Evolutionary conservation across 768 basidiomycete species (phyloP), one percentile per base, ranked within the genome.

Genomic region (Dacryopinax spathularia): DNA sequence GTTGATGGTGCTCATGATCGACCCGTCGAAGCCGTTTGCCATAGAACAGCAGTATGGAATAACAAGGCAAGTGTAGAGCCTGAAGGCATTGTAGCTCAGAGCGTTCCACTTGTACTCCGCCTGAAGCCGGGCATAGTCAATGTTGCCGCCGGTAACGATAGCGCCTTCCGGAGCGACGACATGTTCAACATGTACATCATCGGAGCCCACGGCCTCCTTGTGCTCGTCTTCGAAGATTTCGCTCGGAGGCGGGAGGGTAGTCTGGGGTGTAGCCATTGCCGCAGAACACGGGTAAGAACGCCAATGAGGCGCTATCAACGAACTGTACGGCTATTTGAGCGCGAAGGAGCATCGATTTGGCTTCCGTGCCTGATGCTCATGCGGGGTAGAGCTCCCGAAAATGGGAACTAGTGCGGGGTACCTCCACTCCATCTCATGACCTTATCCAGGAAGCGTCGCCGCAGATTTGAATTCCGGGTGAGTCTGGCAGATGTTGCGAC

Each of bases 11-110:
- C 48, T 56, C 48, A 56, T 56, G 48, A 56, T 56, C 9, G 48
- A 56, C 29, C 48, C 48, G 18, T 56, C 48, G 18, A 56, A 56
- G 48, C 71, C 70, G 56, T 71, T 71, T 34, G 68, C 71, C 60
- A 69, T 70, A 13, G 70, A 67, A 65, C 71, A 71, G 61, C 71
- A 65, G 68, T 71, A 72, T 1, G 68, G 59, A 37, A 71, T 67
- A 37, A 72, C 71, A 37, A 70, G 69, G 65, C 67, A 67, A 16
- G 44, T 59, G 60, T 70, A 72, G 34, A 70, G 70, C 33, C 68
- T 13, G 48, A 56, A 3, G 7, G 48, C 48, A 20, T 56, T 56
- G 9, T 6, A 29, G 18, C 48, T 56, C 13, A 25, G 18, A 56
- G 48, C 5, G 9, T 56, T 56, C 48, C 48, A 56, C 48, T 56